Evolutionary conservation across 192 early-diverging fungal species (phyloP).

Genomic region (Kickxella alabastrina): DNA sequence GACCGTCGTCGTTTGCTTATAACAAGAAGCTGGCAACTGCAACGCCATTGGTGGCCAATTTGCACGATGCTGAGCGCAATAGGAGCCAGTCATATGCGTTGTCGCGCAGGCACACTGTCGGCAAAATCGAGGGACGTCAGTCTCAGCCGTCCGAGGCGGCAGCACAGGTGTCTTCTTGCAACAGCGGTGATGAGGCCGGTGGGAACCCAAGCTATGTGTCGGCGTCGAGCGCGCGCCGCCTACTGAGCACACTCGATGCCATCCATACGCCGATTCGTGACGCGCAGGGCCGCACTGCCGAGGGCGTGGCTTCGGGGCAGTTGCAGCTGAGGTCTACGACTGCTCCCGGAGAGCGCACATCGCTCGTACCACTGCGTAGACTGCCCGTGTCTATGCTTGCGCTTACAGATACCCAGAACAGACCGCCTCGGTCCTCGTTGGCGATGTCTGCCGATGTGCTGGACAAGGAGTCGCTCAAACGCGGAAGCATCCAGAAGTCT

Average conservation of each 20-base stretch:
- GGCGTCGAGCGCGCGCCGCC: slow-evolving; percentile 42
- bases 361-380: slow-evolving; percentile 31
- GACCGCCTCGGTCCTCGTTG: slow-evolving; percentile 11
- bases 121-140: slow-evolving; percentile 12
- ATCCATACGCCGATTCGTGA: slow-evolving; percentile 44
- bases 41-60: slow-evolving; percentile 34
- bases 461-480: slow-evolving; percentile 21
- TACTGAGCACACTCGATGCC: slow-evolving; percentile 34
- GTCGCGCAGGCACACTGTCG: slow-evolving; percentile 38
- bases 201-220: slow-evolving; percentile 14
- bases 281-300: slow-evolving; percentile 20
- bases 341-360: neutral
- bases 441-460: slow-evolving; percentile 9
- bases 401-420: slow-evolving; percentile 26
- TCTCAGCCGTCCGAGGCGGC: slow-evolving; percentile 7
- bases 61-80: slow-evolving; percentile 36
- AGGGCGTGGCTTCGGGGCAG: neutral
- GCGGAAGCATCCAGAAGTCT: slow-evolving; percentile 21
- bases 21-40: slow-evolving; percentile 43
- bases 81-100: slow-evolving; percentile 21
- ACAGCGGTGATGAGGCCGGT: slow-evolving; percentile 1
- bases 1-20: slow-evolving; percentile 48
- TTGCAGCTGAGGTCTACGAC: neutral
- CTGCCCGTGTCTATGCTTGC: slow-evolving; percentile 41
- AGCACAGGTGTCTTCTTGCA: neutral